Evolutionary conservation across 352 stramenopile species (phyloP), one percentile per base, ranked within the genome.

Genomic region (Aphanomyces astaci): DNA sequence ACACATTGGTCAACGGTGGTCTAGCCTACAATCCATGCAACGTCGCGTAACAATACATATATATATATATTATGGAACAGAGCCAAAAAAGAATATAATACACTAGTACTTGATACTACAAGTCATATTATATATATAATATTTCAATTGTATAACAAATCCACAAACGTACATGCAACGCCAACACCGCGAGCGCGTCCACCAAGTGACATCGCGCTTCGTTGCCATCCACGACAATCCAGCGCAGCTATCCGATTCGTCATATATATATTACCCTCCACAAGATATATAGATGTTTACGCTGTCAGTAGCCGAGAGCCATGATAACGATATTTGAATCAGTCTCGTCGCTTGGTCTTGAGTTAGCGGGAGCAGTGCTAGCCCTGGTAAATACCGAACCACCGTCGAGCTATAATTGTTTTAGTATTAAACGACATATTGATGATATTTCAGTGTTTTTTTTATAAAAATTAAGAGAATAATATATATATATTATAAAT

Each of bases 271-370:
- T n/a, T n/a, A n/a, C n/a, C n/a, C n/a, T n/a, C n/a, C n/a, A n/a
- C n/a, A n/a, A n/a, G n/a, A n/a, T n/a, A n/a, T n/a, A n/a, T n/a
- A n/a, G n/a, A n/a, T n/a, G n/a, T n/a, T 32, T 53, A 65, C 56
- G 56, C 86, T 88, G 43, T 90, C 80, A n/a, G 84, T 74, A 5
- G 77, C 76, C n/a, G 54, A 57, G 4, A 90, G 60, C 82, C 82
- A 90, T 9, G 71, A 46, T 22, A 89, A 52, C n/a, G 56, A 48
- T 0, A 78, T 75, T 13, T 73, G 73, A 24, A 75, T 64, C 5
- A 84, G 45, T 27, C 28, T 24, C 24, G 22, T 54, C 10, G 27
- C 19, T 28, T 49, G 17, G 46, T 7, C 17, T 2, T 19, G 19
- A n/a, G 27, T 33, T 11, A 39, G 24, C 25, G 75, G 15, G 1